Conservation (phyloP, 371 early-diverging fungal genomes). For the Mortierella sp. region DNA sequence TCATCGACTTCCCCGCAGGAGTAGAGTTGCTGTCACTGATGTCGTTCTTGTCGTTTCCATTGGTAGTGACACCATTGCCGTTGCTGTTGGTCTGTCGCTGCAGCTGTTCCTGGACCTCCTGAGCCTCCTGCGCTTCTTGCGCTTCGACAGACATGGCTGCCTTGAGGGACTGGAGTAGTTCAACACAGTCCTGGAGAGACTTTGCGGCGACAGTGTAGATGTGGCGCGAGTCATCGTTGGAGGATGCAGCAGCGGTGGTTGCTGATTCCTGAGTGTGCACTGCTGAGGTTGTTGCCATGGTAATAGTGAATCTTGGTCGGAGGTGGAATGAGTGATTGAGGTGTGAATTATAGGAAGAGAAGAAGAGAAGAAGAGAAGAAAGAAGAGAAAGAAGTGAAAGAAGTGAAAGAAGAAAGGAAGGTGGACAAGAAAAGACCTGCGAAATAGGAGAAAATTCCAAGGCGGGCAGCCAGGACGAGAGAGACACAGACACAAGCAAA, state of each 20-base stretch:
- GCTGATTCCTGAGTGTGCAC: not conserved
- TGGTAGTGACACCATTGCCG: not conserved
- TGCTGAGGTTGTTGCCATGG: constrained; percentile 13
- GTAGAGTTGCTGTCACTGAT: not conserved
- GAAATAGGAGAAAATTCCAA: not conserved
- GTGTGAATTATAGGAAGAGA: not conserved
- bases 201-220: constrained; percentile 43
- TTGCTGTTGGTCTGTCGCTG: not conserved
- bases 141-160: constrained; percentile 30
- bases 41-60: constrained; percentile 5
- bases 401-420: not conserved
- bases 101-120: constrained; percentile 10
- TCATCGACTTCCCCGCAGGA: constrained; percentile 13
- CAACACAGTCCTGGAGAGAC: constrained; percentile 41
- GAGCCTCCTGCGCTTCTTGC: constrained; percentile 23
- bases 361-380: not conserved
- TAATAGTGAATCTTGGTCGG: not conserved
- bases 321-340: not conserved
- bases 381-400: not conserved
- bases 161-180: constrained; percentile 34
- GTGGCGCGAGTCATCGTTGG: constrained; percentile 19
- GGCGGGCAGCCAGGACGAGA: not conserved
- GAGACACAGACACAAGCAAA: not conserved
- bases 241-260: not conserved
- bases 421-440: not conserved